Evolutionary conservation across 148 eudicot species (phyloP).

Genomic region (Diospyros kaki): DNA sequence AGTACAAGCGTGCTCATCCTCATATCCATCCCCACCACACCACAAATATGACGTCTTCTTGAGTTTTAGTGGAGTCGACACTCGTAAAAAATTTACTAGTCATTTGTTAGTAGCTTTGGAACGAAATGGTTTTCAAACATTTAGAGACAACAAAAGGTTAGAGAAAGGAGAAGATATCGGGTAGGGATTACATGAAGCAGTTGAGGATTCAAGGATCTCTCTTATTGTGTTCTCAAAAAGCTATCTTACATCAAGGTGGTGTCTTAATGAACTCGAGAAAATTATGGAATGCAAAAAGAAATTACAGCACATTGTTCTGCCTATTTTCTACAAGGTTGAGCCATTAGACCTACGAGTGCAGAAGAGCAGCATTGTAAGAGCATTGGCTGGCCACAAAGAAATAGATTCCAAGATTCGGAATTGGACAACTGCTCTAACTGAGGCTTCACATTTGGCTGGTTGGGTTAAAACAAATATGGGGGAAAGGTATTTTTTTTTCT

Average conservation of each 20-base stretch:
- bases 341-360: background rate
- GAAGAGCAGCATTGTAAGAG: background rate
- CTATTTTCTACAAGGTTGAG: background rate
- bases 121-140: background rate
- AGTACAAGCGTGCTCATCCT: background rate
- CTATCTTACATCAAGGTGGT: background rate
- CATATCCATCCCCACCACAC: no score
- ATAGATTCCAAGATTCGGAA: no score
- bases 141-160: background rate
- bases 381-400: background rate
- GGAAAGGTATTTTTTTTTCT: no score
- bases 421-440: no score
- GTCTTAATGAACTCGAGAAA: background rate
- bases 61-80: background rate
- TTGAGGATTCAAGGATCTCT: background rate
- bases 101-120: background rate
- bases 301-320: background rate
- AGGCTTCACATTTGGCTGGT: no score
- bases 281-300: background rate
- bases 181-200: background rate
- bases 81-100: background rate
- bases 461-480: no score
- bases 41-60: background rate
- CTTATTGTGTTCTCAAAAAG: background rate
- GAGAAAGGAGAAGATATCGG: background rate